Evolutionary conservation across 1,284 basidiomycete genomes (phyloP), one percentile per base, ranked within the genome.

Genomic region (Tilletia caries): DNA sequence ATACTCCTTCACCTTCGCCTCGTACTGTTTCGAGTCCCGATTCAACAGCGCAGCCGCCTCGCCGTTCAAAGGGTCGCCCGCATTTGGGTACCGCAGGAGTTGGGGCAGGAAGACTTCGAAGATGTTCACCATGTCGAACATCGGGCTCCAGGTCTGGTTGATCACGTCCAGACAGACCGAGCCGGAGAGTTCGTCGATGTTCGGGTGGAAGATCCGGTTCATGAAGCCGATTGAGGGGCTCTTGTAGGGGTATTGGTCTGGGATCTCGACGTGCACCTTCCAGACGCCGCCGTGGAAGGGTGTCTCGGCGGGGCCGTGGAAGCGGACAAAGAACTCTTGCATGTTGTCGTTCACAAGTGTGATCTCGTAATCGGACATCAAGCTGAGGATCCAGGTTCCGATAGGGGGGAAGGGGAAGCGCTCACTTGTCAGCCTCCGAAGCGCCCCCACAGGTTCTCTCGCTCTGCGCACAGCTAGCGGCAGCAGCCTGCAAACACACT

Each of bases 171-270:
- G 73, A 27, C 78, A 79, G 46, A 78, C 79, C 5, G 75, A 74
- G 25, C 78, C 74, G 3, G 73, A 75, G 91, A 95, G 85, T 84
- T 97, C 95, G 84, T 97, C 94, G 80, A 97, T 97, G 83, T 97
- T 98, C 12, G 95, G 95, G 82, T 98, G 95, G 84, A 97, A 98
- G 83, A 98, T 98, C 90, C 97, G 97, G 89, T 98, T 98, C 93
- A 97, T 95, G 85, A 98, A 98, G 0, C 95, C 95, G 78, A 98
- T 98, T 80, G 93, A 95, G 2, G 96, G 95, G 41, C 93, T 95
- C 85, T 98, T 98, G 89, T 92, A 98, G 1, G 95, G 96, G 82
- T 98, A 98, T 84, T 96, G 93, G 80, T 98, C 94, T 3, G 96
- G 95, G n/a, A 98, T 87, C 83, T 98, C 96, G 71, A 98, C 96